These are phyloP conservation scores for Castanea crenata DNA, from an alignment of 306 rosid genomes.

Conservation along the genomic window DNA sequence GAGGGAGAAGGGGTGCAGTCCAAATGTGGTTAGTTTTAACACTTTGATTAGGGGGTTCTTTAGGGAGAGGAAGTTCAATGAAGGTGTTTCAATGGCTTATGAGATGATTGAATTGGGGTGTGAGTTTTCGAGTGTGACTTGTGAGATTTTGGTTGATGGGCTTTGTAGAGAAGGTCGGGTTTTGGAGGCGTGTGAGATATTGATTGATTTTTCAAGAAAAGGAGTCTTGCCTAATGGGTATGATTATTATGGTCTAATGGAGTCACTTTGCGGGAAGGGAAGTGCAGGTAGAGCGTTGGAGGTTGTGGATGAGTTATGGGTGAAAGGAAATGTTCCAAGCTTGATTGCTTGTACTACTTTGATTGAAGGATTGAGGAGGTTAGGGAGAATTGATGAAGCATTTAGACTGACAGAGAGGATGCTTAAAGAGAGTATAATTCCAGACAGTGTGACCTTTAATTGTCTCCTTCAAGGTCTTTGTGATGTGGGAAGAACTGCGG, in stretches of 20 bases:
- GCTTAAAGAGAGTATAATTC: conserved; percentile 56
- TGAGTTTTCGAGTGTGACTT: conserved; percentile 56
- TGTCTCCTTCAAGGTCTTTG: conserved; percentile 63
- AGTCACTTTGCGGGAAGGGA: conserved; percentile 51
- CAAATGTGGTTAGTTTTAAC: conserved; percentile 88
- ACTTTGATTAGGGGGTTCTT: conserved; percentile 83
- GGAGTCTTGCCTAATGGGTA: conserved; percentile 57
- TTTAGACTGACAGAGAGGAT: conserved; percentile 50
- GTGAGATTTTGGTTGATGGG: conserved; percentile 77
- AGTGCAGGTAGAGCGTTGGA: conserved; percentile 41
- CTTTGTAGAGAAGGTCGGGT: conserved; percentile 54
- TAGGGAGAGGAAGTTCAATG: conserved; percentile 56
- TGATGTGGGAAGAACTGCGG: conserved; percentile 43
- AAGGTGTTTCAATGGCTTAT: conserved; percentile 74
- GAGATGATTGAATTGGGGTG: conserved; percentile 75
- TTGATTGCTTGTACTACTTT: conserved; percentile 60
- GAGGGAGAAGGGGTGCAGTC: conserved; percentile 69
- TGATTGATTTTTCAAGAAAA: conserved; percentile 54
- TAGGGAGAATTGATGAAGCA: conserved; percentile 46
- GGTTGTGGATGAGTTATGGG: conserved; percentile 67
- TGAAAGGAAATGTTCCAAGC: conserved; percentile 54
- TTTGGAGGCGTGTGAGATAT: conserved; percentile 47
- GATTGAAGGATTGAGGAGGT: conserved; percentile 69
- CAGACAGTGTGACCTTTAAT: conserved; percentile 74
- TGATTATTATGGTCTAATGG: conserved; percentile 63